Conservation (phyloP, 2,329 filamentous ascomycete genomes). For the Botrytis fabae region DNA sequence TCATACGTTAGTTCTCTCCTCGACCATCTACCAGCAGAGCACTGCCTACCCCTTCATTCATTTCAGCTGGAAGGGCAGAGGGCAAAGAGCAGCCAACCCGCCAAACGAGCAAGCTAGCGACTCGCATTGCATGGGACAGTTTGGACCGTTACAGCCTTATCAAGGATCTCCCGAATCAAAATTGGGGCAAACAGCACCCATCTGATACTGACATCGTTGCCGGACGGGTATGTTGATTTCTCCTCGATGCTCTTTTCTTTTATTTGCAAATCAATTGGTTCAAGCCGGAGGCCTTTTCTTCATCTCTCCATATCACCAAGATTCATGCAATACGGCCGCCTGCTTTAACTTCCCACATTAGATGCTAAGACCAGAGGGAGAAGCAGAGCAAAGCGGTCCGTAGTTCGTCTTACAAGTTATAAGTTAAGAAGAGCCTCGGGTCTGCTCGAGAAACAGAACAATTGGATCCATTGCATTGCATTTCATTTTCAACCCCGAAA, state of each 20-base stretch:
- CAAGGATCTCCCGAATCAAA: conserved; percentile 10
- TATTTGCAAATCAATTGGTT: neutral
- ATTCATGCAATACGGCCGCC: neutral
- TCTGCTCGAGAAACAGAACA: neutral
- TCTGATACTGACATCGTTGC: conserved; percentile 3
- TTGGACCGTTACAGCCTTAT: conserved; percentile 4
- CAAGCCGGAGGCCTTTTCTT: neutral
- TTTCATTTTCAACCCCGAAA: neutral
- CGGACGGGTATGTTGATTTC: conserved; percentile 2
- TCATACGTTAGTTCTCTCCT: neutral
- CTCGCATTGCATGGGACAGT: neutral
- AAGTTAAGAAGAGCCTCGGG: conserved; percentile 1
- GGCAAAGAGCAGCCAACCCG: neutral
- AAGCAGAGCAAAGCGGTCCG: neutral
- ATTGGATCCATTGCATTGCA: conserved; percentile 3
- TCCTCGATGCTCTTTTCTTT: neutral
- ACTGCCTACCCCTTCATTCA: conserved; percentile 7
- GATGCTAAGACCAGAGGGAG: neutral
- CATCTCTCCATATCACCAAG: neutral
- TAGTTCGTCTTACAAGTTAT: conserved; percentile 1
- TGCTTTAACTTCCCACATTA: neutral
- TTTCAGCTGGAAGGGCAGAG: neutral
- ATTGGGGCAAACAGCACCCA: neutral
- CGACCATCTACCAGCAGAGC: neutral
- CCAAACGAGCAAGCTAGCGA: neutral